These are phyloP conservation scores for Quercus mongolica DNA, from an alignment of 306 rosid genomes.

Conservation along the genomic window DNA sequence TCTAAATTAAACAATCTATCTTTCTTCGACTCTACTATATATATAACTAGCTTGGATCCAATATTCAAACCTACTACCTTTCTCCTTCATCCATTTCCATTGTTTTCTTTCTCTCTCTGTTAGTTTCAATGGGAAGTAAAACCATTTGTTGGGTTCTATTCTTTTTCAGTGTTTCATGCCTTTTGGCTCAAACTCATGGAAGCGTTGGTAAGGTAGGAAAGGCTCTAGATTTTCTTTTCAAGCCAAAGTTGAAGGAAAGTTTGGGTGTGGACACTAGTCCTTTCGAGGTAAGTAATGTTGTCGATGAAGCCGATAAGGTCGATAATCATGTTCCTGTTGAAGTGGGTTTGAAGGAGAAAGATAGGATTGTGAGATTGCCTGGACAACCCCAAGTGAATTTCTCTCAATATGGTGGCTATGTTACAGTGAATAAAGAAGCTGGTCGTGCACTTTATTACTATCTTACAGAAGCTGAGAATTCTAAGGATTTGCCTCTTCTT, in stretches of 20 bases:
- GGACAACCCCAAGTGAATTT: slow-evolving; percentile 73
- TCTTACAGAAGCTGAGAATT: slow-evolving; percentile 58
- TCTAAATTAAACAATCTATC: neutral
- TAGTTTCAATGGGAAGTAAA: neutral
- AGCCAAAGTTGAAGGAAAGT: slow-evolving; percentile 17
- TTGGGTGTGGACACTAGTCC: slow-evolving; percentile 36
- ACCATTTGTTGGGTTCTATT: neutral
- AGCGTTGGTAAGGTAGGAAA: slow-evolving; percentile 25
- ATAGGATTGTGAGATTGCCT: slow-evolving; percentile 57
- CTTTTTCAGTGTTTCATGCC: slow-evolving; percentile 18
- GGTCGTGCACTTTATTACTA: slow-evolving; percentile 83
- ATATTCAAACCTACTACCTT: neutral
- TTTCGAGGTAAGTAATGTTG: slow-evolving; percentile 27
- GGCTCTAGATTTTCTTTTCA: slow-evolving; percentile 34
- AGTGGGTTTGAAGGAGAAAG: slow-evolving; percentile 55
- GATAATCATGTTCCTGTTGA: slow-evolving; percentile 28
- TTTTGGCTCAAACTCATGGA: slow-evolving; percentile 40
- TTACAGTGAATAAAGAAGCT: slow-evolving; percentile 54
- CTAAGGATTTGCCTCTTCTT: slow-evolving; percentile 71
- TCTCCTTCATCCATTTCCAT: neutral
- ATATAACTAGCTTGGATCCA: neutral
- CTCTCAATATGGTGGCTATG: slow-evolving; percentile 86
- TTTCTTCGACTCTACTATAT: neutral
- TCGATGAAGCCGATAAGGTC: neutral
- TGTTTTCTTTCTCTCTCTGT: neutral